These are phyloP conservation scores for Phaeosphaeriaceae sp. DNA, from an alignment of 2,329 filamentous ascomycete genomes.

Conservation along the genomic window DNA sequence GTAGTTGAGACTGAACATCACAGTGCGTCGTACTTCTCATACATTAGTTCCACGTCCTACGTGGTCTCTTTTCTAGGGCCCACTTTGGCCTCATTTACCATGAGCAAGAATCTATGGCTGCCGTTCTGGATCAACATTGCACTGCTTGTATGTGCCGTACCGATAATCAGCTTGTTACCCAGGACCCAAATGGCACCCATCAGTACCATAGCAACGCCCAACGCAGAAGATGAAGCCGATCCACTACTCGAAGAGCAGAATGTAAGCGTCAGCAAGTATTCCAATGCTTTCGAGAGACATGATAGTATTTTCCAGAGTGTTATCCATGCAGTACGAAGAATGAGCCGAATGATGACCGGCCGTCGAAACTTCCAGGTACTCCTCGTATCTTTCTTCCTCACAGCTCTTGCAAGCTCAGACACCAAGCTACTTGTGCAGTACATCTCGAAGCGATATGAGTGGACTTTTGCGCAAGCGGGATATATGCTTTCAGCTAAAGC, in stretches of 20 bases:
- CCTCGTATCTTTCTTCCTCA: slow-evolving; percentile 42
- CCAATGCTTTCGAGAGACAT: slow-evolving; percentile 34
- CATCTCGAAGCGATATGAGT: slow-evolving; percentile 48
- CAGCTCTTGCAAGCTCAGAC: slow-evolving; percentile 47
- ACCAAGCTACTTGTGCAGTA: slow-evolving; percentile 48
- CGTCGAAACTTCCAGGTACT: slow-evolving; percentile 45
- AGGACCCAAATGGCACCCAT: slow-evolving; percentile 1
- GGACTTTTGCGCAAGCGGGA: slow-evolving; percentile 47
- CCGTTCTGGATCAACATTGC: slow-evolving; percentile 45
- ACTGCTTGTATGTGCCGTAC: slow-evolving; percentile 35
- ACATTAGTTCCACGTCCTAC: slow-evolving; percentile 43
- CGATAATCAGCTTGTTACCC: slow-evolving; percentile 31
- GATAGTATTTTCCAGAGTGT: slow-evolving; percentile 19
- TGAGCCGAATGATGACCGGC: slow-evolving; percentile 26
- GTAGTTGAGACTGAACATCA: slow-evolving; percentile 3
- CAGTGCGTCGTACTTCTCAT: slow-evolving; percentile 46
- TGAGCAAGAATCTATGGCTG: slow-evolving; percentile 45
- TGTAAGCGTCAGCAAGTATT: slow-evolving; percentile 17
- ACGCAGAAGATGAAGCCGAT: slow-evolving; percentile 22
- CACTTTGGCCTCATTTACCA: slow-evolving; percentile 41
- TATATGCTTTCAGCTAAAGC: slow-evolving; percentile 49
- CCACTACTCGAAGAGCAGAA: slow-evolving; percentile 28
- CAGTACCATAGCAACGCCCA: background rate
- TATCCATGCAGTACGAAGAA: slow-evolving; percentile 18
- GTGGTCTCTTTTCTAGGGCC: slow-evolving; percentile 45